Evolutionary conservation across 2,329 filamentous ascomycete genomes (phyloP), one percentile per base, ranked within the genome.

Genomic region (Cladorrhinum sp.): DNA sequence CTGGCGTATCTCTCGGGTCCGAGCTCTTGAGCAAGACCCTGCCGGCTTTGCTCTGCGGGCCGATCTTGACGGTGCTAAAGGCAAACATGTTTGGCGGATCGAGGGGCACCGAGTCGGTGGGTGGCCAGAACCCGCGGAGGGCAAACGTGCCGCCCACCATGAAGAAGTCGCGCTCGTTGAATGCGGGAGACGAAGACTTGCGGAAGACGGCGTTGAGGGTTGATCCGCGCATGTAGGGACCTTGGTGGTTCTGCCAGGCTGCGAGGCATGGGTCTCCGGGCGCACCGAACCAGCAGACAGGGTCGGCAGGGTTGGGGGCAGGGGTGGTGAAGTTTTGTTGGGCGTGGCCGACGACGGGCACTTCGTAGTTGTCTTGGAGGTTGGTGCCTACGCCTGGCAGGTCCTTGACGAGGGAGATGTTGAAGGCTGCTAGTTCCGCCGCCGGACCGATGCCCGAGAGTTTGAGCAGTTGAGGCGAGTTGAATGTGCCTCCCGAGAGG

Each of bases 1-100:
- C 72, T 0, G 87, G 87, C 16, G 80, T 78, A 53, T 89, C 87
- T 0, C 81, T 78, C 0, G 86, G 86, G 66, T 89, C 79, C 0
- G 80, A 74, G 0, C 84, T 87, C n/a, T 75, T 77, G 1, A 91
- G 77, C 1, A 74, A 80, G 12, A 91, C 85, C 0, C 78, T 85
- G n/a, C 88, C 88, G 2, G 79, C 78, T 23, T 78, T 77, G 32
- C 89, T 89, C 57, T 79, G 78, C 0, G 81, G 75, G 48, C 63
- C 60, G 41, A 63, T 63, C 55, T 65, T 65, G 61, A 67, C 63
- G 12, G 60, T 67, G 82, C 81, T 3, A 78, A 78, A 68, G 83
- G 84, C 64, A 52, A 65, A 62, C 54, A 50, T 64, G 54, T 59
- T 61, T 1, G 64, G 63, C 13, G 63, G 61, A 41, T 66, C 64